Conservation (phyloP, 768 basidiomycete species). For the Lactarius hatsudake region DNA sequence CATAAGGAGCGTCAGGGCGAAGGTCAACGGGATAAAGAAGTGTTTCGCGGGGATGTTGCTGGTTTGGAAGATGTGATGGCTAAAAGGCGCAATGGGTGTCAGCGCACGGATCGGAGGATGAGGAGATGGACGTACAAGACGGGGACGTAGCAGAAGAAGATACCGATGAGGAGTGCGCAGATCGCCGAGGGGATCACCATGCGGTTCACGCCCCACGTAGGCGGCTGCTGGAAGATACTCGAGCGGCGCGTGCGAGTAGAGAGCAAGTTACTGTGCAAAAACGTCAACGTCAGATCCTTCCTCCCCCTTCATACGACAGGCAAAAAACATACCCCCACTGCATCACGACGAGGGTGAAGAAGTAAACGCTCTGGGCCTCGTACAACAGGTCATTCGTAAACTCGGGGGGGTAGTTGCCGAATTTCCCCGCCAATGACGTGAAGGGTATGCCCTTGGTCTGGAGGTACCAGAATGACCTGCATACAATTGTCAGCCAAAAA, state of each 20-base stretch:
- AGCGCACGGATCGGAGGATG: not conserved
- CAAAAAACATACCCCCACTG: conserved; percentile 45
- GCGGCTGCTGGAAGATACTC: conserved; percentile 55
- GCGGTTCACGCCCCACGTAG: conserved; percentile 42
- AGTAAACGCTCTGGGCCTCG: conserved; percentile 52
- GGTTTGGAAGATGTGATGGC: conserved; percentile 50
- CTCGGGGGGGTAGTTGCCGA: conserved; percentile 41
- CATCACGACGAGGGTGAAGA: conserved; percentile 53
- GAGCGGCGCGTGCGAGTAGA: conserved; percentile 53
- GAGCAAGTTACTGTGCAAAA: conserved; percentile 41
- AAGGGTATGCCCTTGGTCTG: conserved; percentile 49
- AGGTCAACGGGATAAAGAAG: conserved; percentile 53
- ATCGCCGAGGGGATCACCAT: conserved; percentile 45
- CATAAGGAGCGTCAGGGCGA: conserved; percentile 34
- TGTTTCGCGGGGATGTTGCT: conserved; percentile 43
- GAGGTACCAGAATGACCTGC: conserved; percentile 43
- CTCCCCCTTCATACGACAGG: not conserved
- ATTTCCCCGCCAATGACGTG: conserved; percentile 45
- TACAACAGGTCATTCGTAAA: conserved; percentile 40
- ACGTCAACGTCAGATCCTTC: not conserved
- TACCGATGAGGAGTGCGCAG: conserved; percentile 42
- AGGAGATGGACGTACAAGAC: conserved; percentile 34
- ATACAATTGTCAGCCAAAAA: not conserved
- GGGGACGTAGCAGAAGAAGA: conserved; percentile 43
- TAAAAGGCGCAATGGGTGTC: not conserved